Evolutionary conservation across 1,139 yeast genomes (phyloP).

Genomic region (Kodamaea fungicola): DNA sequence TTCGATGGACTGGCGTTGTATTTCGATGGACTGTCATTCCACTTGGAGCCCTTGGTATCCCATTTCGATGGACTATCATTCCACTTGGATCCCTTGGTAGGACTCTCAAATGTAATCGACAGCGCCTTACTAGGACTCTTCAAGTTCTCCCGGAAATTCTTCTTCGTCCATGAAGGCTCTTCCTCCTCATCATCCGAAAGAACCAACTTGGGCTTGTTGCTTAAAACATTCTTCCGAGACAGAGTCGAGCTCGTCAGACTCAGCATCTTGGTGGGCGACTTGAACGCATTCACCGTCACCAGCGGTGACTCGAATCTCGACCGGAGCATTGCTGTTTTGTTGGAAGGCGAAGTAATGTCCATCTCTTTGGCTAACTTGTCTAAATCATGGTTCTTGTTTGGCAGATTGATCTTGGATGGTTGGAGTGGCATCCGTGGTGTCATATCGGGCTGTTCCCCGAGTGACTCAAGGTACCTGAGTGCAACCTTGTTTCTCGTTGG

Average conservation of each 20-base stretch:
- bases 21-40: background rate
- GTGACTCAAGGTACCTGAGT: constrained; percentile 31
- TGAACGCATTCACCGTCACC: constrained; percentile 44
- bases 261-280: constrained; percentile 22
- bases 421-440: constrained; percentile 27
- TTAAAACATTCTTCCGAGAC: constrained; percentile 12
- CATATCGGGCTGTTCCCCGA: constrained; percentile 20
- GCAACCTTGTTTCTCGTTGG: constrained; percentile 27
- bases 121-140: constrained; percentile 13
- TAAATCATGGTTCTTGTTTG: constrained; percentile 28
- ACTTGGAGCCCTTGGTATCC: background rate
- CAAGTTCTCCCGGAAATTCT: constrained; percentile 16
- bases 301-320: constrained; percentile 44
- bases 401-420: constrained; percentile 29
- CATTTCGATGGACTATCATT: background rate
- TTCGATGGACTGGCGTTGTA: background rate
- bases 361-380: constrained; percentile 41
- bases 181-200: constrained; percentile 11
- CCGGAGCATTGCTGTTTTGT: constrained; percentile 27
- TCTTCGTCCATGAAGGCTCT: constrained; percentile 23
- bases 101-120: constrained; percentile 1
- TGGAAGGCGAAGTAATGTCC: constrained; percentile 25
- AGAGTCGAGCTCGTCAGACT: constrained; percentile 6
- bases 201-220: constrained; percentile 12
- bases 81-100: constrained; percentile 1